Evolutionary conservation across 169 alveolate genomes (phyloP).

Genomic region (Besnoitia besnoiti): DNA sequence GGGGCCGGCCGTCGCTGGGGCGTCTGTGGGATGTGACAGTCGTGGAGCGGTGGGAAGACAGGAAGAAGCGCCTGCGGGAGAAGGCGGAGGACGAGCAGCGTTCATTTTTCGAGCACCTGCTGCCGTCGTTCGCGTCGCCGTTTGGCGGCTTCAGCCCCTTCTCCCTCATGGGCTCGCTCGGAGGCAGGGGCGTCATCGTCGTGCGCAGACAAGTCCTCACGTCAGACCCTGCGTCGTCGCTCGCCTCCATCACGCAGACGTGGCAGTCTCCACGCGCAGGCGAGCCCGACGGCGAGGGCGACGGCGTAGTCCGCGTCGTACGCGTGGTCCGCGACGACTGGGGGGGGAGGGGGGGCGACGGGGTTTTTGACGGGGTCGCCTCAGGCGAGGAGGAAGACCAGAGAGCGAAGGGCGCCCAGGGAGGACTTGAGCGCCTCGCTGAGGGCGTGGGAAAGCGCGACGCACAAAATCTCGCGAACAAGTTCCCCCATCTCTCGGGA

Average conservation of each 20-base stretch:
- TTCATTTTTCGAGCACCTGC: neutral
- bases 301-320: neutral
- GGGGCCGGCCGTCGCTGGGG: constrained; percentile 64
- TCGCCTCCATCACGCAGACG: neutral
- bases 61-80: constrained; percentile 51
- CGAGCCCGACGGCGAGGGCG: neutral
- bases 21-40: constrained; percentile 54
- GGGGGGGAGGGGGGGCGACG: no score
- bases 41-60: constrained; percentile 44
- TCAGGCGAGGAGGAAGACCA: no score
- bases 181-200: constrained; percentile 28
- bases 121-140: neutral
- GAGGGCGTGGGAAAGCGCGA: no score
- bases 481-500: no score
- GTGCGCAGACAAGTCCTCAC: neutral
- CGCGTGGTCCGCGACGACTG: neutral
- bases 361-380: neutral
- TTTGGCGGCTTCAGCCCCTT: constrained; percentile 39
- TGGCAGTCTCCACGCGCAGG: neutral
- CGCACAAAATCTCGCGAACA: no score
- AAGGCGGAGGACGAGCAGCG: constrained; percentile 28
- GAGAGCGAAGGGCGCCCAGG: no score
- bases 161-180: constrained; percentile 30
- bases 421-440: no score
- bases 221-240: neutral